Conservation (phyloP, 345 rosid species). For the Eucalyptus polyanthemos region DNA sequence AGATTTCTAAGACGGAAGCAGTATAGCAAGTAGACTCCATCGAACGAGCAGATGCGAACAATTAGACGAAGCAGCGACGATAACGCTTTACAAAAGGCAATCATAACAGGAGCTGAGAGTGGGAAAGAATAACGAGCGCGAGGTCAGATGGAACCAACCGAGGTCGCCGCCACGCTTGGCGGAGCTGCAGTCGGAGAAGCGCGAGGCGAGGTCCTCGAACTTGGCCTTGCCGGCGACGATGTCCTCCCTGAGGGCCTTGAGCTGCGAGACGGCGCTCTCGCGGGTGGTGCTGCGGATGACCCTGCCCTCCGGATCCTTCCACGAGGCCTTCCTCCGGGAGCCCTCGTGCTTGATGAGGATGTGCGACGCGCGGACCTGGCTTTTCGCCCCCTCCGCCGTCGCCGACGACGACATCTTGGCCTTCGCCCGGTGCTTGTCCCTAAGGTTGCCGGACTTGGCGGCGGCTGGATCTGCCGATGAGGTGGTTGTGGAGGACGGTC, state of each 20-base stretch:
- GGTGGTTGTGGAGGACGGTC: constrained; percentile 3
- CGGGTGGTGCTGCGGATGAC: constrained; percentile 55
- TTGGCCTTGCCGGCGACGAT: constrained; percentile 67
- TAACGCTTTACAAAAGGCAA: background rate
- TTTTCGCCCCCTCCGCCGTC: background rate
- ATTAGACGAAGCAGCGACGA: accelerated
- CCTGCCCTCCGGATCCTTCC: constrained; percentile 96
- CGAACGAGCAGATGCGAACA: background rate
- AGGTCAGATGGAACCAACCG: constrained; percentile 24
- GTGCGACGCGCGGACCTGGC: constrained; percentile 77
- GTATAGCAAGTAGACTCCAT: background rate
- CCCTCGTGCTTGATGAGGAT: constrained; percentile 92
- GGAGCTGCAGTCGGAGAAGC: constrained; percentile 87
- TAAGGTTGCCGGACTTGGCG: background rate
- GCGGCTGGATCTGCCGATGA: constrained; percentile 25
- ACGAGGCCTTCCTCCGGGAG: constrained; percentile 83
- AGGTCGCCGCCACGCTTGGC: constrained; percentile 98
- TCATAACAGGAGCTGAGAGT: background rate
- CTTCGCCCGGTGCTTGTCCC: constrained; percentile 8
- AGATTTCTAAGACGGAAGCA: background rate
- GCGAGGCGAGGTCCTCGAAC: constrained; percentile 69
- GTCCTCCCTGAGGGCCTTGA: constrained; percentile 62
- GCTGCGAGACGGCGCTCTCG: constrained; percentile 66
- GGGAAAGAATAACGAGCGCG: background rate
- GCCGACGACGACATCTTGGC: constrained; percentile 35